Conservation (phyloP, 306 rosid species). For the Cucumis melo region DNA sequence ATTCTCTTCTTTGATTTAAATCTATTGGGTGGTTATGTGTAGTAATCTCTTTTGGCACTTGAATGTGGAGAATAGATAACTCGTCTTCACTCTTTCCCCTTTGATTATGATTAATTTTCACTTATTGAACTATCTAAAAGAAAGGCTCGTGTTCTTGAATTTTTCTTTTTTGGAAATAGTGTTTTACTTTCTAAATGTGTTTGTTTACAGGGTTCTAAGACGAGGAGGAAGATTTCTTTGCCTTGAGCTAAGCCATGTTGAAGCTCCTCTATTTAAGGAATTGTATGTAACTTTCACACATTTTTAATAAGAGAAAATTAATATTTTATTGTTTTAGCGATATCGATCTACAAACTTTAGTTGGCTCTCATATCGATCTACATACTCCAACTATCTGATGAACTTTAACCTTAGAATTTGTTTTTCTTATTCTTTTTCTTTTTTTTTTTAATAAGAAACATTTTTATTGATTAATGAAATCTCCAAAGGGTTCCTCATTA, state of each 20-base stretch:
- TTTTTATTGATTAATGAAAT: no score
- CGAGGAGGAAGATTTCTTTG: conserved; percentile 90
- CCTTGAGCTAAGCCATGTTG: conserved; percentile 93
- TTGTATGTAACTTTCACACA: conserved; percentile 42
- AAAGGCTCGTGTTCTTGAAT: not conserved
- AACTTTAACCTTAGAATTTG: not conserved
- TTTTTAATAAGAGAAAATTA: not conserved
- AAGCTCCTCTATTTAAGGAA: conserved; percentile 59
- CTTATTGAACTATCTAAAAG: not conserved
- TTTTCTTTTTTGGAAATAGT: not conserved
- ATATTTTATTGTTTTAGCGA: not conserved
- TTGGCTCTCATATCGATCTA: not conserved
- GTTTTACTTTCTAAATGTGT: not conserved
- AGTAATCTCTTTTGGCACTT: not conserved
- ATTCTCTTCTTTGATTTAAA: not conserved
- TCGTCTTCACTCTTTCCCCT: not conserved
- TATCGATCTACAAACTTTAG: not conserved
- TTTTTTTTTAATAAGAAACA: no score
- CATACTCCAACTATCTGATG: not conserved
- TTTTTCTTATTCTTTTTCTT: not conserved
- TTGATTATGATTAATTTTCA: not conserved
- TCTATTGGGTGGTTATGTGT: not conserved
- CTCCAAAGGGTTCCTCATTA: no score
- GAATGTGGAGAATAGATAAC: not conserved
- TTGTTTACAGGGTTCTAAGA: conserved; percentile 58